Conservation (phyloP, 352 stramenopile species). For the Sclerospora graminicola region DNA sequence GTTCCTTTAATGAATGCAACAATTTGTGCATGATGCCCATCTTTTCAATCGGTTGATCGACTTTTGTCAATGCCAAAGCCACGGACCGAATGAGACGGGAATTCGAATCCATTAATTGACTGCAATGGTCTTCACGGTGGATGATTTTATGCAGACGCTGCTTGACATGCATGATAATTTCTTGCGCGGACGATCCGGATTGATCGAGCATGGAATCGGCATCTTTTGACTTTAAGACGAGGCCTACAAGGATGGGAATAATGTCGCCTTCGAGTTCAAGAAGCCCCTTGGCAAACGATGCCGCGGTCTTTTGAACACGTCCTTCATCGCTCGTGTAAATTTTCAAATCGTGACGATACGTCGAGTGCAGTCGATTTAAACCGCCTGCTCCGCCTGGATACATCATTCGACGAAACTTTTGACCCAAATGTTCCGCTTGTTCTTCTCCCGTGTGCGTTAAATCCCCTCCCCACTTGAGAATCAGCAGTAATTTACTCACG, state of each 20-base stretch:
- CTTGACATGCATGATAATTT: constrained; percentile 87
- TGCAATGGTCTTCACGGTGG: constrained; percentile 73
- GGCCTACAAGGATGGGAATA: constrained; percentile 96
- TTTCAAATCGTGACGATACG: constrained; percentile 99
- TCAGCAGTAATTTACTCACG: constrained; percentile 91
- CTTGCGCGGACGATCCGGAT: constrained; percentile 90
- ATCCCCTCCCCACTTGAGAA: constrained; percentile 99
- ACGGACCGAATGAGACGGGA: constrained; percentile 76
- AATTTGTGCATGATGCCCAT: constrained; percentile 87
- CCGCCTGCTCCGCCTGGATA: constrained; percentile 89
- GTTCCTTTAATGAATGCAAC: constrained; percentile 91
- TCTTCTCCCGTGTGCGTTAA: constrained; percentile 95
- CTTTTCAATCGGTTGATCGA: constrained; percentile 92
- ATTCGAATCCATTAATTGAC: constrained; percentile 62
- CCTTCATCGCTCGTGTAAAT: constrained; percentile 99
- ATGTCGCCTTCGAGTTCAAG: constrained; percentile 98
- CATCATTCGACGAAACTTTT: constrained; percentile 83
- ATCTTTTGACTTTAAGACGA: constrained; percentile 86
- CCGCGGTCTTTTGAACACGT: constrained; percentile 98
- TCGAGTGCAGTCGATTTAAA: constrained; percentile 97
- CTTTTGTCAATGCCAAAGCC: constrained; percentile 55
- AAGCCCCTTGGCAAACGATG: constrained; percentile 97
- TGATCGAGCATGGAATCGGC: constrained; percentile 97
- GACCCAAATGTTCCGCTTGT: constrained; percentile 93
- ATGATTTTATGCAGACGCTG: constrained; percentile 83